Base-by-base conservation (phyloP, 2,329 filamentous ascomycete genomes). In the Teratosphaeria pseudoeucalypti region DNA sequence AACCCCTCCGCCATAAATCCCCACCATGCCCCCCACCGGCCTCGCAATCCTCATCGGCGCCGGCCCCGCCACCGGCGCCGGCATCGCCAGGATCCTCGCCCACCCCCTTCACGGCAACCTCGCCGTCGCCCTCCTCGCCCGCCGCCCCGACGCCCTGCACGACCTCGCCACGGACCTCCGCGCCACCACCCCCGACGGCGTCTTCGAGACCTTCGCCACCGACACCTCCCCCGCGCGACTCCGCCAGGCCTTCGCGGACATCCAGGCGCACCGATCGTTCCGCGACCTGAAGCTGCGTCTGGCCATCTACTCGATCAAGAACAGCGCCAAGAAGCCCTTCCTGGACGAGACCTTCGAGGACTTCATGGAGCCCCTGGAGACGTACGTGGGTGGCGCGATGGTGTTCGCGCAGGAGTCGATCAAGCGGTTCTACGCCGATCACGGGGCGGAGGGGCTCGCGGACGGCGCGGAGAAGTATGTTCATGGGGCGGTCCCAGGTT, bases 241-340 rank as follows among this genome's bases (percentile, higher is more conserved):
- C 2, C 72, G 75, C 19, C 70, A 75, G n/a, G 70, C 78, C 0
- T 84, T 84, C 64, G 66, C 70, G 9, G 75, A 76, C 16, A 82
- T 85, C 62, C 72, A 75, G n/a, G 63, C 63, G 0, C 78, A 82
- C 63, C 53, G 70, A 6, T 78, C 77, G 29, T 81, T 83, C 69
- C 65, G 71, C 26, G 72, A 72, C 9, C 70, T 84, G 26, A 82
- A 82, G 60, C 73, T 84, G 3, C 73, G 76, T 55, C 65, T 82
- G 11, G 78, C 81, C 1, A 74, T 85, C 29, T 84, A 80, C 68
- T 81, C 79, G 63, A 76, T 85, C 66, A 85, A 83, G 67, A 78
- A 82, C 62, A 74, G 74, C 0, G 75, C 74, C 64, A 81, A 79
- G 69, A 82, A 80, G 63, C 79, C 81, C 0, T 84, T 83, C 68